Percentiles rank a stretch among this genome's conserved stretches.
Conservation (phyloP, 2,329 filamentous ascomycete genomes). For the Penicillium sp. region DNA sequence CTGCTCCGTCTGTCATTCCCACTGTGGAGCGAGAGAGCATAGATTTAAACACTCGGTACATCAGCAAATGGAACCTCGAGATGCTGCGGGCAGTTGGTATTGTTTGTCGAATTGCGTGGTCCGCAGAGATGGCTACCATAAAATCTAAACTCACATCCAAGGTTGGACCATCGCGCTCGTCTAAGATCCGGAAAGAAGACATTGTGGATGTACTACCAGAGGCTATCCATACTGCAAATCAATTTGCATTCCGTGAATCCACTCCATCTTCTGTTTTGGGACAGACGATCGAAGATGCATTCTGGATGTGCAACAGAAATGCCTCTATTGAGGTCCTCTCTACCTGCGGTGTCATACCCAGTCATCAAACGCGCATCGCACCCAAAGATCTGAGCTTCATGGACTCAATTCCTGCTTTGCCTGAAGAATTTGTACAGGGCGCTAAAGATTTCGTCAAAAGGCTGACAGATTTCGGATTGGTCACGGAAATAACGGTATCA, state of each 20-base stretch:
- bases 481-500: conserved; percentile 80
- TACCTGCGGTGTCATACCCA: conserved; percentile 81
- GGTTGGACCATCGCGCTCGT: conserved; percentile 24
- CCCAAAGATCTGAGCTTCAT: conserved; percentile 73
- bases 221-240: conserved; percentile 77
- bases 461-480: conserved; percentile 76
- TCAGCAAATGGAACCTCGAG: conserved; percentile 92
- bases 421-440: conserved; percentile 67
- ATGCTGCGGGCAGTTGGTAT: conserved; percentile 89
- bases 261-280: conserved; percentile 83
- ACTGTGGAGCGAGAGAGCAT: conserved; percentile 97
- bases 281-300: conserved; percentile 86
- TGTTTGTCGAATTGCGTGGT: conserved; percentile 81
- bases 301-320: conserved; percentile 86
- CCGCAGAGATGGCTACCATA: conserved; percentile 79
- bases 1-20: conserved; percentile 91
- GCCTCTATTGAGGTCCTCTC: conserved; percentile 85
- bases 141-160: conserved; percentile 56
- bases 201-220: conserved; percentile 69
- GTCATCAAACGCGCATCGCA: conserved; percentile 74
- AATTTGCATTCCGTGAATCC: conserved; percentile 84
- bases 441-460: conserved; percentile 72
- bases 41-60: conserved; percentile 91
- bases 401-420: conserved; percentile 81
- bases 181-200: conserved; percentile 61